Conservation (phyloP, 345 rosid genomes). For the Combretum micranthum region DNA sequence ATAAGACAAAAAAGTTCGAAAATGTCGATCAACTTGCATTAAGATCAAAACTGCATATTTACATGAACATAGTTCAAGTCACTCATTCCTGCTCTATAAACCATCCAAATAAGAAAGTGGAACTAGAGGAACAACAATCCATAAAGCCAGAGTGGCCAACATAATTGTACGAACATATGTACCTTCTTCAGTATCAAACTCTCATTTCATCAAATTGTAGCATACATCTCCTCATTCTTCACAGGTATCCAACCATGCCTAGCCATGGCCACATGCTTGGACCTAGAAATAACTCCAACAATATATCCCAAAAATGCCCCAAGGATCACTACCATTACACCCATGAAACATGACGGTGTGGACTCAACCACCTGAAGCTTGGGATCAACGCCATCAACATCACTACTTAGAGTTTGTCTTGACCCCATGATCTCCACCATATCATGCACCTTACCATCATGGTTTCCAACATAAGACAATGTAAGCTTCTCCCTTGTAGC, state of each 20-base stretch:
- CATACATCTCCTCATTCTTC: conserved; percentile 44
- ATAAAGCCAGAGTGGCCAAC: too few species aligned
- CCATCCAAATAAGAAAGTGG: too few species aligned
- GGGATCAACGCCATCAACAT: conserved; percentile 9
- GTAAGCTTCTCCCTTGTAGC: conserved; percentile 75
- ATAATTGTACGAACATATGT: too few species aligned
- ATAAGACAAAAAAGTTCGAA: too few species aligned
- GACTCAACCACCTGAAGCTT: conserved; percentile 17
- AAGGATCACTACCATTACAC: conserved; percentile 58
- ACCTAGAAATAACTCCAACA: conserved; percentile 49
- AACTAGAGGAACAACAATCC: too few species aligned
- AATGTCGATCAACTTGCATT: too few species aligned
- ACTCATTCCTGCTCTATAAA: too few species aligned
- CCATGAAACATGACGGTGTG: conserved; percentile 41
- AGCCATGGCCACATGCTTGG: conserved; percentile 31
- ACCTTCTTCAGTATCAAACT: too few species aligned
- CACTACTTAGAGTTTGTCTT: conserved; percentile 49
- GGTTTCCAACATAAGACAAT: conserved; percentile 72
- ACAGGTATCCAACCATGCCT: conserved; percentile 47
- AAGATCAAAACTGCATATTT: too few species aligned
- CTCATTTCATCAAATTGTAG: too few species aligned
- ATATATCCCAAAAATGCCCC: conserved; percentile 61
- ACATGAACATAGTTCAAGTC: too few species aligned
- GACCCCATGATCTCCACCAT: conserved; percentile 68
- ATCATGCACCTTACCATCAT: conserved; percentile 86